Evolutionary conservation across 2,329 filamentous ascomycete species (phyloP).

Genomic region (Colletotrichum orbiculare): DNA sequence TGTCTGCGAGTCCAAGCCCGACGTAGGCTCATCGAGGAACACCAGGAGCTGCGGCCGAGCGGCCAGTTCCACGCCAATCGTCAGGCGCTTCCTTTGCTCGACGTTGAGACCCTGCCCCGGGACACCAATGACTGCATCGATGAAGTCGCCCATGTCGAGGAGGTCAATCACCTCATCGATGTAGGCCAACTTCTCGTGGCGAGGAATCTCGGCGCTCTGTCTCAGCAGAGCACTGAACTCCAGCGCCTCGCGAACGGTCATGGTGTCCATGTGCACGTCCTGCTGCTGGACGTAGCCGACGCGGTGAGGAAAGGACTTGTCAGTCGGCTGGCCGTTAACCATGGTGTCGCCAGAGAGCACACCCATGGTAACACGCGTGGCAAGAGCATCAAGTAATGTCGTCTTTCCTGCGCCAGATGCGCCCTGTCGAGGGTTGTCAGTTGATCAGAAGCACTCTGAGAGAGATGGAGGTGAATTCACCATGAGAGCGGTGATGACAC

Average conservation of each 20-base stretch:
- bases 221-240: slow-evolving; percentile 75
- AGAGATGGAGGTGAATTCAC: slow-evolving; percentile 48
- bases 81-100: slow-evolving; percentile 67
- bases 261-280: slow-evolving; percentile 76
- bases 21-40: slow-evolving; percentile 83
- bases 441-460: not conserved
- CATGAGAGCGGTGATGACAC: slow-evolving; percentile 79
- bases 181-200: slow-evolving; percentile 42
- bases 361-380: slow-evolving; percentile 79
- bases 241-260: slow-evolving; percentile 75
- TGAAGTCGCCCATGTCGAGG: slow-evolving; percentile 67
- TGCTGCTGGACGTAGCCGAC: slow-evolving; percentile 80
- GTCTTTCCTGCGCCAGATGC: slow-evolving; percentile 82
- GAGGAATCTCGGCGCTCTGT: slow-evolving; percentile 68
- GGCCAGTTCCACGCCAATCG: slow-evolving; percentile 80
- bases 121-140: slow-evolving; percentile 76
- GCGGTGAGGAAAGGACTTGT: slow-evolving; percentile 76
- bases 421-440: slow-evolving; percentile 52
- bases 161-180: slow-evolving; percentile 46
- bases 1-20: slow-evolving; percentile 79
- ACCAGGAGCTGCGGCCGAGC: slow-evolving; percentile 78
- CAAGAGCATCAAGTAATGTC: slow-evolving; percentile 78
- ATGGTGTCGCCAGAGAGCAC: slow-evolving; percentile 77
- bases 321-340: slow-evolving; percentile 73
- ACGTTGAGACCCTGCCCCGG: slow-evolving; percentile 66